Evolutionary conservation across 2,329 filamentous ascomycete genomes (phyloP), one percentile per base, ranked within the genome.

Genomic region (Madurella mycetomatis): DNA sequence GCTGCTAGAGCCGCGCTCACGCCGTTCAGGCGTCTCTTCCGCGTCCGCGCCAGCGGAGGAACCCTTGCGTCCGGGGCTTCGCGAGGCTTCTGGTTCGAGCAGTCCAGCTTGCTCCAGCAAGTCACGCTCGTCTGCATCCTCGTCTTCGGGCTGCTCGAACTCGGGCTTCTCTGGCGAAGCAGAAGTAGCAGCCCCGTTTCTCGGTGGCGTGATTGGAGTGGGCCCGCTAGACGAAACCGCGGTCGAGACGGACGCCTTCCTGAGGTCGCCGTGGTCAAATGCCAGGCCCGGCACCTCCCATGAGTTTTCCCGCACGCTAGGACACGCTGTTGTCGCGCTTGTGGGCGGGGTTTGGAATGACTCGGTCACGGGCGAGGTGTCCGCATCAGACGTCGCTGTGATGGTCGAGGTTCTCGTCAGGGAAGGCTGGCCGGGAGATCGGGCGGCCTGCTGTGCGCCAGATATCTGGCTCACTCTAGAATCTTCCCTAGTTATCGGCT

Each of bases 91-190:
- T 71, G 65, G 40, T 41, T 82, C 79, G 19, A 88, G 69, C 18
- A 90, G 73, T 1, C 87, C 87, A 7, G 84, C 78, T 67, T 90
- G 83, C 60, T 84, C 80, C 30, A 90, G 72, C 5, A 90, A 73
- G 41, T 84, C 82, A 56, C 83, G 81, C 66, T 91, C 88, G 9
- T 79, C 79, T 4, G 85, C 85, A 64, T 89, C 86, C 25, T 81
- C 75, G 37, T 81, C 80, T 25, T 76, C 60, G 2, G 46, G 64
- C 15, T 71, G 66, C 8, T 73, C 66, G 31, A 67, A 60, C 12
- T 66, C 55, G 50, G 59, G 41, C 51, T 62, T 63, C 11, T 70
- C 67, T n/a, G 66, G 66, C 1, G 65, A 58, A 16, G 68, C 65
- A 39, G 60, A 60, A 2, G 71, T 64, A 37, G 60, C 67, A 11